Evolutionary conservation across 805 yeast species (phyloP).

Genomic region (Saccharomycopsis sp.): DNA sequence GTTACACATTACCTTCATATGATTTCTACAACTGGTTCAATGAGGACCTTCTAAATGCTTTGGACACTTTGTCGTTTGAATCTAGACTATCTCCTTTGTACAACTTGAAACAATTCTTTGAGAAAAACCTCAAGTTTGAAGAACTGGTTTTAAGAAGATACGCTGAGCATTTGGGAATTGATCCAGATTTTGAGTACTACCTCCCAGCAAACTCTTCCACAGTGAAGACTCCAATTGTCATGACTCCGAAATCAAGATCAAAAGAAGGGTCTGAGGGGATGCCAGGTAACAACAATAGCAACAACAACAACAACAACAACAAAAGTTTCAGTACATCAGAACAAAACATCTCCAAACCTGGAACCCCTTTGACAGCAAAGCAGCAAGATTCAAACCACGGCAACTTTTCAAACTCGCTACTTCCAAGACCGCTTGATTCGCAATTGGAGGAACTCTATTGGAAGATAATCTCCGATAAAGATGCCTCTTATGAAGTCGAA

Average conservation of each 20-base stretch:
- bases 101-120: slow-evolving; percentile 49
- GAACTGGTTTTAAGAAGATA: slow-evolving; percentile 17
- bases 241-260: neutral
- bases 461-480: slow-evolving; percentile 29
- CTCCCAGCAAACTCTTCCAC: no score
- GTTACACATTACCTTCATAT: slow-evolving; percentile 31
- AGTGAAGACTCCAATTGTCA: neutral
- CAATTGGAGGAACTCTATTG: slow-evolving; percentile 37
- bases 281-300: neutral
- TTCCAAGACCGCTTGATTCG: slow-evolving; percentile 14
- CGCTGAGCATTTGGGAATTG: slow-evolving; percentile 11
- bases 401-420: slow-evolving; percentile 7
- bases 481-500: slow-evolving; percentile 30
- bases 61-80: slow-evolving; percentile 33
- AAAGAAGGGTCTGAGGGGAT: neutral
- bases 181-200: slow-evolving; percentile 4
- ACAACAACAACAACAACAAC: neutral
- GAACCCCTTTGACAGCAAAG: neutral
- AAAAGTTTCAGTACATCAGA: neutral
- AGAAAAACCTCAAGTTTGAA: slow-evolving; percentile 39
- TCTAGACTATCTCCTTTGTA: slow-evolving; percentile 41
- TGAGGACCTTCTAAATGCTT: slow-evolving; percentile 27
- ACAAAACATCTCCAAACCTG: slow-evolving; percentile 2
- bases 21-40: slow-evolving; percentile 38
- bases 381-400: neutral